Evolutionary conservation across 2,329 filamentous ascomycete genomes (phyloP).

Genomic region (Daldinia eschscholtzii): DNA sequence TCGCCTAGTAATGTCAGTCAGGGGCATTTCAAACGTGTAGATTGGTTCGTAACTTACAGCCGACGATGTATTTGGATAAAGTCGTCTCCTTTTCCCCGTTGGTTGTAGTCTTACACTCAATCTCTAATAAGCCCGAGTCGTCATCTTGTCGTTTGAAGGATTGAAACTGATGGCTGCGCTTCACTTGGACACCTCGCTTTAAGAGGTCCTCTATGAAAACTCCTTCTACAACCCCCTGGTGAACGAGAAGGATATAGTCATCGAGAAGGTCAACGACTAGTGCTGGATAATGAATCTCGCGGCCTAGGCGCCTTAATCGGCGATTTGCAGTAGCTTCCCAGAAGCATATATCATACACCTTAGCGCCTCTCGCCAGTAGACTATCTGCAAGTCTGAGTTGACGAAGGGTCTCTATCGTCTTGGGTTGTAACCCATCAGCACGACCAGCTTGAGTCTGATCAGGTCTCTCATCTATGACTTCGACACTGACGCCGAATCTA

Average conservation of each 20-base stretch:
- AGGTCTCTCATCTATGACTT: constrained; percentile 76
- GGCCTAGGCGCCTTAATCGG: constrained; percentile 70
- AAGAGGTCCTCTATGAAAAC: constrained; percentile 77
- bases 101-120: constrained; percentile 56
- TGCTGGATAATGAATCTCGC: constrained; percentile 77
- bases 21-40: constrained; percentile 13
- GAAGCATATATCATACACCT: constrained; percentile 80
- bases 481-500: constrained; percentile 74
- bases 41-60: constrained; percentile 59
- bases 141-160: constrained; percentile 63
- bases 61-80: constrained; percentile 73
- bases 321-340: constrained; percentile 70
- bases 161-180: constrained; percentile 73
- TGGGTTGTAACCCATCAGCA: constrained; percentile 78
- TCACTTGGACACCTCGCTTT: constrained; percentile 72
- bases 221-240: constrained; percentile 82
- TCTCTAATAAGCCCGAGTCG: constrained; percentile 50
- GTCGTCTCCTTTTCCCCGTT: constrained; percentile 58
- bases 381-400: constrained; percentile 80
- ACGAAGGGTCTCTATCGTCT: constrained; percentile 81
- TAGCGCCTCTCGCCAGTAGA: constrained; percentile 74
- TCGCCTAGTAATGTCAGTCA: constrained; percentile 57
- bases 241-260: constrained; percentile 70
- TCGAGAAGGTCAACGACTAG: constrained; percentile 65
- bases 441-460: constrained; percentile 76